These are phyloP conservation scores for Colletotrichum lini DNA, from an alignment of 2,329 filamentous ascomycete species.

Conservation along the genomic window DNA sequence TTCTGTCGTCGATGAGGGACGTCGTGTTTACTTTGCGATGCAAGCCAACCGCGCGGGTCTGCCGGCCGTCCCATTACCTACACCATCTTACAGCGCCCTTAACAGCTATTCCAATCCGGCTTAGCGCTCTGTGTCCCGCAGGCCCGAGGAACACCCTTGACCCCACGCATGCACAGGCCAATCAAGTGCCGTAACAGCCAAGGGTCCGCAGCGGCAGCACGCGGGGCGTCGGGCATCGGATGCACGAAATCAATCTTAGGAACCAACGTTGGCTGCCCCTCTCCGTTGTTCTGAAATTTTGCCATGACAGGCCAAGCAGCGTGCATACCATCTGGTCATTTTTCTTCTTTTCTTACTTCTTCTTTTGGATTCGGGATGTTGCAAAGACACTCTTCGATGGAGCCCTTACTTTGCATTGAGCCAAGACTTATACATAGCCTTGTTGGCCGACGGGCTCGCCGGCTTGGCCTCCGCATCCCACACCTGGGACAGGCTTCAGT, in stretches of 20 bases:
- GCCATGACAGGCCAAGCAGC: background rate
- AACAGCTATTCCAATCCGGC: background rate
- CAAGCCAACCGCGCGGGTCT: background rate
- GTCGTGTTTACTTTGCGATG: background rate
- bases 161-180: slow-evolving; percentile 20
- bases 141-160: background rate
- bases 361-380: too few species aligned
- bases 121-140: slow-evolving; percentile 5
- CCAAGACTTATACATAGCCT: too few species aligned
- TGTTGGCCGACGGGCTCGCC: background rate
- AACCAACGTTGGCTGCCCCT: slow-evolving; percentile 3
- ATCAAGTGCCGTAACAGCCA: background rate
- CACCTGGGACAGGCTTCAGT: background rate
- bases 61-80: background rate
- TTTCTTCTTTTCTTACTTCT: background rate
- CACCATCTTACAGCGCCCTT: background rate
- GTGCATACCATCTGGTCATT: too few species aligned
- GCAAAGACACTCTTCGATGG: background rate
- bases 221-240: slow-evolving; percentile 23
- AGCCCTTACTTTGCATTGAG: background rate
- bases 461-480: background rate
- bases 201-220: slow-evolving; percentile 19
- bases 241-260: slow-evolving; percentile 23
- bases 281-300: background rate
- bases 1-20: background rate